Percentiles rank a stretch among this genome's conserved stretches.
These are phyloP conservation scores for Sporothrix pseudoabietina DNA, from an alignment of 2,329 filamentous ascomycete species.

Conservation along the genomic window DNA sequence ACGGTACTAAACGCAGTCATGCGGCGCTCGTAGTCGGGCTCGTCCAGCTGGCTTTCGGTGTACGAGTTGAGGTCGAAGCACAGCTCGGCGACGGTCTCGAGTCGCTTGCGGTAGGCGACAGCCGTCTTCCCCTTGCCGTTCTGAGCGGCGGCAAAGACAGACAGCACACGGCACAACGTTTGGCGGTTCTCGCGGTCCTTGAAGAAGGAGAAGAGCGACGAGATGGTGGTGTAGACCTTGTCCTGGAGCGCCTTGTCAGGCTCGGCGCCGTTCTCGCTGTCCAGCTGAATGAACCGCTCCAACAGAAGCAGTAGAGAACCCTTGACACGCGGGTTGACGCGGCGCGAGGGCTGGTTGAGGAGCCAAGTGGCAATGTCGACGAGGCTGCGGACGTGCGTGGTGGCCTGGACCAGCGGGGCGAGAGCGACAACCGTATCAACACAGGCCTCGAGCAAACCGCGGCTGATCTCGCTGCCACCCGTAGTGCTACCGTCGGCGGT, in stretches of 20 bases:
- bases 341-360: slow-evolving; percentile 79
- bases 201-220: slow-evolving; percentile 87
- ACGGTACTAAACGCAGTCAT: slow-evolving; percentile 75
- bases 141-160: slow-evolving; percentile 64
- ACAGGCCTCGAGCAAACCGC: slow-evolving; percentile 74
- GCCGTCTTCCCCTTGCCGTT: slow-evolving; percentile 49
- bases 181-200: slow-evolving; percentile 76
- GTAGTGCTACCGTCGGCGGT: slow-evolving; percentile 45
- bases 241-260: slow-evolving; percentile 54
- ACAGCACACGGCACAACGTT: slow-evolving; percentile 71
- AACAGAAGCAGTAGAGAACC: slow-evolving; percentile 77
- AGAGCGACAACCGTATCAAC: slow-evolving; percentile 79
- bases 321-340: slow-evolving; percentile 82
- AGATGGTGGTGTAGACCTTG: slow-evolving; percentile 71
- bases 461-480: slow-evolving; percentile 62
- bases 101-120: slow-evolving; percentile 29
- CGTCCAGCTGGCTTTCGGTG: slow-evolving; percentile 70
- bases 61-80: slow-evolving; percentile 83
- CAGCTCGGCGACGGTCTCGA: slow-evolving; percentile 66
- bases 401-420: slow-evolving; percentile 67
- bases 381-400: slow-evolving; percentile 72
- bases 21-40: slow-evolving; percentile 84
- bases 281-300: slow-evolving; percentile 74
- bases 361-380: slow-evolving; percentile 79
- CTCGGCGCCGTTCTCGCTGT: slow-evolving; percentile 47